Evolutionary conservation across 371 early-diverging fungal species (phyloP).

Genomic region (Mucor irregularis): DNA sequence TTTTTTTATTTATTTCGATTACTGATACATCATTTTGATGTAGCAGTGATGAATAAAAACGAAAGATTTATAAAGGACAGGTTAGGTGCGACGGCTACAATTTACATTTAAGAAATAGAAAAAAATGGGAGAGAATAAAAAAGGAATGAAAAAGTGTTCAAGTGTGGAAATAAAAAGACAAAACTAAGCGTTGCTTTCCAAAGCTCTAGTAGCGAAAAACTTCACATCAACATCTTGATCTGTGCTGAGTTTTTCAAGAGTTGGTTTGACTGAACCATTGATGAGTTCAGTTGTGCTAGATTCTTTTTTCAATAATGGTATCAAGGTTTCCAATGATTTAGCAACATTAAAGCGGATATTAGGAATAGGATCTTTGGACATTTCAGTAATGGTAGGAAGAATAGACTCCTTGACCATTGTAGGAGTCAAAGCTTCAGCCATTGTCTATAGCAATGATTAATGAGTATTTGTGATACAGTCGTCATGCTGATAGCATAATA

Average conservation of each 20-base stretch:
- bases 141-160: background rate
- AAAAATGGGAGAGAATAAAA: background rate
- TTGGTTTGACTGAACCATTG: slow-evolving; percentile 74
- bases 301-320: slow-evolving; percentile 74
- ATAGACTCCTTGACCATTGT: slow-evolving; percentile 88
- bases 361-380: slow-evolving; percentile 94
- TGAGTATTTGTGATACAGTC: background rate
- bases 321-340: slow-evolving; percentile 88
- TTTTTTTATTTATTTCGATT: background rate
- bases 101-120: slow-evolving; percentile 16
- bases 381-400: slow-evolving; percentile 83
- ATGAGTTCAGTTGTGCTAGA: slow-evolving; percentile 64
- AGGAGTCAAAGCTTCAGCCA: slow-evolving; percentile 86
- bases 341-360: slow-evolving; percentile 99
- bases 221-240: slow-evolving; percentile 94
- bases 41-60: background rate
- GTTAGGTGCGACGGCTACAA: slow-evolving; percentile 12
- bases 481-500: background rate
- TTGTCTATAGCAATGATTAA: slow-evolving; percentile 54
- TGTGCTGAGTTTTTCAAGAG: slow-evolving; percentile 79
- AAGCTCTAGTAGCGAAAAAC: slow-evolving; percentile 86
- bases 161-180: background rate
- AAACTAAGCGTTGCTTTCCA: slow-evolving; percentile 40
- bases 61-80: background rate
- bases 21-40: background rate